phyloP scores from a whole-genome alignment of 1,284 basidiomycete species.

The Fomitopsis pinicola region DNA sequence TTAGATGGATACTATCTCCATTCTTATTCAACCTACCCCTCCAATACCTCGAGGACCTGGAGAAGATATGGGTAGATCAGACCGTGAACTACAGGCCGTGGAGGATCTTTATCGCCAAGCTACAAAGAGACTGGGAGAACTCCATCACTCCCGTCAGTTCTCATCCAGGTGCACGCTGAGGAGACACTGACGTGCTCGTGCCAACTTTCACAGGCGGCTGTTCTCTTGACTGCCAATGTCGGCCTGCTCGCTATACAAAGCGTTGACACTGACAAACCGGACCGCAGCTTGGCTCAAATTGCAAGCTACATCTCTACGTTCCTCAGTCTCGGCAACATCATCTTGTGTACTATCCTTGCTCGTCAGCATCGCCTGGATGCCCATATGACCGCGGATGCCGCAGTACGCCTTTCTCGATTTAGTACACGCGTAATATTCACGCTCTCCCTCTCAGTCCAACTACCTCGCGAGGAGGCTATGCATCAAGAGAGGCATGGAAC shows the following conservation, averaged over 20 bases:
- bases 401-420: slow-evolving; percentile 10
- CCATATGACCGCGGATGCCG: slow-evolving; percentile 8
- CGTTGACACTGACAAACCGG: slow-evolving; percentile 16
- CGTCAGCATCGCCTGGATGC: slow-evolving; percentile 16
- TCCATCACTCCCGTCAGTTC: slow-evolving; percentile 25
- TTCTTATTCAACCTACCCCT: slow-evolving; percentile 21
- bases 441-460: slow-evolving; percentile 2
- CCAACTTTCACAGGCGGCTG: slow-evolving; percentile 29
- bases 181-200: neutral
- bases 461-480: slow-evolving; percentile 14
- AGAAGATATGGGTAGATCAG: slow-evolving; percentile 21
- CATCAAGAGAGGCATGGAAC: slow-evolving; percentile 10
- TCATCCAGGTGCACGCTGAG: neutral
- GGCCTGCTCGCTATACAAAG: slow-evolving; percentile 35
- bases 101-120: slow-evolving; percentile 17
- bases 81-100: slow-evolving; percentile 22
- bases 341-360: slow-evolving; percentile 19
- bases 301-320: slow-evolving; percentile 24
- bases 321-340: slow-evolving; percentile 22
- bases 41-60: slow-evolving; percentile 19
- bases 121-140: slow-evolving; percentile 23
- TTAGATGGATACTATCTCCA: slow-evolving; percentile 14
- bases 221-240: slow-evolving; percentile 38
- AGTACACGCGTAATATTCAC: neutral
- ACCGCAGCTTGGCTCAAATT: slow-evolving; percentile 21